Percentiles rank a stretch among this genome's conserved stretches.
Conservation (phyloP, 306 rosid genomes). For the Lathyrus tuberosus region DNA sequence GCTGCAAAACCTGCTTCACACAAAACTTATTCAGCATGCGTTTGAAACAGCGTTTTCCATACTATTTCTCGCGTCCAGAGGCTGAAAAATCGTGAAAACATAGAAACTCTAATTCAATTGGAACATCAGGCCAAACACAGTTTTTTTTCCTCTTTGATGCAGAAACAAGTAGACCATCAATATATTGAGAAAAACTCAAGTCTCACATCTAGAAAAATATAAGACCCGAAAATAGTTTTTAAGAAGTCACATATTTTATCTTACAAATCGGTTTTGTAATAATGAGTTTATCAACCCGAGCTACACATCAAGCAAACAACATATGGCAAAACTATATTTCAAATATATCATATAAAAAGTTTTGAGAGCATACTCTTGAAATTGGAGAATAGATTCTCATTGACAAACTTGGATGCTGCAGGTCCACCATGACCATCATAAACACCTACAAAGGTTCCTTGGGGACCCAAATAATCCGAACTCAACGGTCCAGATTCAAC, state of each 20-base stretch:
- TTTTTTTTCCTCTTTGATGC: too few species aligned
- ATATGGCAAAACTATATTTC: background rate
- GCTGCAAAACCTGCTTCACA: slow-evolving; percentile 59
- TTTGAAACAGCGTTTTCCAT: too few species aligned
- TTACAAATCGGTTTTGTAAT: background rate
- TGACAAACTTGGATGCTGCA: slow-evolving; percentile 71
- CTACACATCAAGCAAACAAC: background rate
- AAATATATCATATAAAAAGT: background rate
- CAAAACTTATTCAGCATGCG: background rate
- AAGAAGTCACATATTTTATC: background rate
- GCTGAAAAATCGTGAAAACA: too few species aligned
- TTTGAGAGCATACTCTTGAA: slow-evolving; percentile 64
- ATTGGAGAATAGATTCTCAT: slow-evolving; percentile 69
- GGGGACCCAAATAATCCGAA: slow-evolving; percentile 54
- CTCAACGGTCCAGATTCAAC: slow-evolving; percentile 80
- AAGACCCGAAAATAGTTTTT: background rate
- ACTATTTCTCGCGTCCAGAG: too few species aligned
- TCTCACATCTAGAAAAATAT: too few species aligned
- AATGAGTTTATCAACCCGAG: too few species aligned
- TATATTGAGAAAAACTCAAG: background rate
- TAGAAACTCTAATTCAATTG: too few species aligned
- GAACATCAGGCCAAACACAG: too few species aligned
- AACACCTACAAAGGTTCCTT: slow-evolving; percentile 74
- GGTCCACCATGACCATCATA: slow-evolving; percentile 92
- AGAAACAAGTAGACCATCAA: background rate